Evolutionary conservation across 2,329 filamentous ascomycete genomes (phyloP).

Genomic region (Exophiala aquamarina): DNA sequence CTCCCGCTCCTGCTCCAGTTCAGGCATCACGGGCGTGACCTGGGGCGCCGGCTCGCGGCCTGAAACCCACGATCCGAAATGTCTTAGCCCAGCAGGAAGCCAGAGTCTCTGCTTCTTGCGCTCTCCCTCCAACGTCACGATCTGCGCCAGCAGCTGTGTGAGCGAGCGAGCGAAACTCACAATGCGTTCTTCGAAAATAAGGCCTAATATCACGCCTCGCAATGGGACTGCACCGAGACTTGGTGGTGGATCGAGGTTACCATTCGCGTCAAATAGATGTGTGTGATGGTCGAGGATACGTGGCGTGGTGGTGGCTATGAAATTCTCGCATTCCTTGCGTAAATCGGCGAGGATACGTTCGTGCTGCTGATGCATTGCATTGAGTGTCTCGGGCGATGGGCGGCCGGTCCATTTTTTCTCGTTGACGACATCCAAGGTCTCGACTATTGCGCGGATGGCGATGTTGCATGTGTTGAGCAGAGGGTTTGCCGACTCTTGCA

Average conservation of each 20-base stretch:
- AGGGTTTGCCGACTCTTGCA: constrained; percentile 32
- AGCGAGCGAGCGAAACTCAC: constrained; percentile 30
- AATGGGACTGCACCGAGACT: constrained; percentile 32
- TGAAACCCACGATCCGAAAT: constrained; percentile 42
- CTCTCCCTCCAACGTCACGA: constrained; percentile 38
- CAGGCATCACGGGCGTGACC: not conserved
- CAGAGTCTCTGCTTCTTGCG: constrained; percentile 42
- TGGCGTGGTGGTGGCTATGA: constrained; percentile 35
- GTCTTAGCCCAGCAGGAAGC: constrained; percentile 43
- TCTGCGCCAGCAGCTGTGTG: constrained; percentile 38
- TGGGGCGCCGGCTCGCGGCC: constrained; percentile 11
- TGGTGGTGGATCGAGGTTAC: constrained; percentile 34
- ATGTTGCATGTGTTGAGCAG: constrained; percentile 33
- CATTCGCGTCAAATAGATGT: constrained; percentile 45
- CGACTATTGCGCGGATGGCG: constrained; percentile 24
- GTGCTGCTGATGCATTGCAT: constrained; percentile 7
- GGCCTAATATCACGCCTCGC: constrained; percentile 44
- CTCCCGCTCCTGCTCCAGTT: no score
- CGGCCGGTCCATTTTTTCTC: constrained; percentile 31
- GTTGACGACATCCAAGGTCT: constrained; percentile 34
- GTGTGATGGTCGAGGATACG: constrained; percentile 41
- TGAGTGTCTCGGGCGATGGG: constrained; percentile 20
- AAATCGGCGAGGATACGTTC: constrained; percentile 32
- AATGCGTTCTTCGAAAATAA: constrained; percentile 51
- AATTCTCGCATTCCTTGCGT: constrained; percentile 21